Evolutionary conservation across 495 filamentous ascomycete species (phyloP), one percentile per base, ranked within the genome.

Genomic region (Penicillium soppii): DNA sequence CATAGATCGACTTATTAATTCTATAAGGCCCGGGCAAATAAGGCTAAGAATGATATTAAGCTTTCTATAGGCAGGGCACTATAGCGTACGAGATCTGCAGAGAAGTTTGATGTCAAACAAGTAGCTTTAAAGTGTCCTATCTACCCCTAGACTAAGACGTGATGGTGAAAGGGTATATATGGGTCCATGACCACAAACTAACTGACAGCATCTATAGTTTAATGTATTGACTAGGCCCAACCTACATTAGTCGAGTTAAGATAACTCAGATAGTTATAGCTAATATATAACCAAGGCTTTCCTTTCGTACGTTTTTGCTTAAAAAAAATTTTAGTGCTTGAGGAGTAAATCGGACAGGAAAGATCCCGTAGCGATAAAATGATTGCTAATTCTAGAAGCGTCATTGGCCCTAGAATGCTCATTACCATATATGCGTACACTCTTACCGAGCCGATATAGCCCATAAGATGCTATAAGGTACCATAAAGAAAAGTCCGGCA

Each of bases 141-240:
- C 30, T 53, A 23, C 56, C 58, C 17, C 40, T 9, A 3, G 58
- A 68, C 69, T 56, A 74, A 7, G 55, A 74, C 45, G 41, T 66
- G 1, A 77, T 61, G 9, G 54, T 65, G 44, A 75, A 77, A 16
- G 63, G 68, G 61, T 77, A 58, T 23, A 52, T 68, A 50, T 75
- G 57, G 19, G 55, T 49, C 50, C 58, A 71, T 33, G 57, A 70
- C 33, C 39, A 66, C 26, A 70, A 42, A 52, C 61, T 62, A 5
- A 70, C 52, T 9, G 57, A 60, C 7, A 62, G 62, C 10, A 76
- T 58, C 60, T 48, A 73, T n/a, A 74, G 39, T 40, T 72, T 71
- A 35, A 74, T 67, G 47, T 72, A 74, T 45, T 74, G 53, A 19
- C 71, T 59, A 33, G 66, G 56, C 38, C 68, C 42, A 7, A 76